These are phyloP conservation scores for Pezicula neosporulosa DNA, from an alignment of 2,329 filamentous ascomycete species.

Conservation along the genomic window DNA sequence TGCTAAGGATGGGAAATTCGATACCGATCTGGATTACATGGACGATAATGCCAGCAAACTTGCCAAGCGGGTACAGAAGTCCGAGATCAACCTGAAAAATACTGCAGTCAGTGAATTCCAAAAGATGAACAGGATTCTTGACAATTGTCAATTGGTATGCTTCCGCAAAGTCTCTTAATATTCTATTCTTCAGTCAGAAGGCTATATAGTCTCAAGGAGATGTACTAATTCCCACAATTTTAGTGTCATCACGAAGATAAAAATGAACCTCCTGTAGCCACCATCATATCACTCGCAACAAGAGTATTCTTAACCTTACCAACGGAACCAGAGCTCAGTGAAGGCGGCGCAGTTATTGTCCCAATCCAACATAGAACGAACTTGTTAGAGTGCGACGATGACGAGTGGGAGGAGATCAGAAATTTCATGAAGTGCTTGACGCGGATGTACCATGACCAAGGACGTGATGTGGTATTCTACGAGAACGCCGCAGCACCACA, in stretches of 20 bases:
- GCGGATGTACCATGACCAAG: conserved; percentile 90
- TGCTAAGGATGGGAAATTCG: conserved; percentile 86
- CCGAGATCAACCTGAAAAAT: conserved; percentile 83
- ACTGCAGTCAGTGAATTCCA: conserved; percentile 85
- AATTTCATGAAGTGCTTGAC: conserved; percentile 99
- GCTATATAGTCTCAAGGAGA: too few species aligned
- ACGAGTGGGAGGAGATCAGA: conserved; percentile 98
- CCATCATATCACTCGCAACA: conserved; percentile 81
- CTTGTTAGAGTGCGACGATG: conserved; percentile 95
- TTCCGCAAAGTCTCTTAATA: too few species aligned
- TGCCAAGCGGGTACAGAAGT: conserved; percentile 82
- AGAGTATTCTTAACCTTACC: conserved; percentile 84
- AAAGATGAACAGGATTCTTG: conserved; percentile 81
- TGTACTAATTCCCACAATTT: too few species aligned
- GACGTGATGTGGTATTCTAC: conserved; percentile 92
- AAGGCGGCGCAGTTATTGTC: conserved; percentile 83
- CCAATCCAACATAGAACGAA: conserved; percentile 85
- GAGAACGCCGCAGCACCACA: conserved; percentile 87
- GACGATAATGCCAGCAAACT: conserved; percentile 94
- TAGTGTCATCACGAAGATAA: conserved; percentile 84
- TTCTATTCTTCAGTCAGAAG: too few species aligned
- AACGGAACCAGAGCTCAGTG: conserved; percentile 81
- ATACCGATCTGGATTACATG: conserved; percentile 92
- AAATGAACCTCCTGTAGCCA: conserved; percentile 71
- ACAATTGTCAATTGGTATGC: conserved; percentile 68